phyloP scores from a whole-genome alignment of 306 rosid genomes.

The Acacia melanoxylon region DNA sequence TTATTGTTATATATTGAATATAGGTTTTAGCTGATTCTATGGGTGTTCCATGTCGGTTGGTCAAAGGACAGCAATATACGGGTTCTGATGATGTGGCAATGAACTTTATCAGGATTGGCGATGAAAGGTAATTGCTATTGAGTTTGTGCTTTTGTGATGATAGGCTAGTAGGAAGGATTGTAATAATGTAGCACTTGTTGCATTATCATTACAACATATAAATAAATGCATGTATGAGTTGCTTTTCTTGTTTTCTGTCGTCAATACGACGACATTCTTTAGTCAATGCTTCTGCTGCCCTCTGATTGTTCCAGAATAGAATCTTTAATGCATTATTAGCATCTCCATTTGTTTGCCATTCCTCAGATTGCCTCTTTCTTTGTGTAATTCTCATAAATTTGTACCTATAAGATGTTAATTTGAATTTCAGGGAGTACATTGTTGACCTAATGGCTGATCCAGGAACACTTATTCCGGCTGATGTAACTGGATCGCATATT shows the following conservation, averaged over 20 bases:
- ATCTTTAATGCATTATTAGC: not conserved
- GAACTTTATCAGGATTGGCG: conserved; percentile 82
- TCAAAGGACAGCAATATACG: conserved; percentile 84
- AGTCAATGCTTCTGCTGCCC: conserved; percentile 12
- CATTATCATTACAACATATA: conserved; percentile 15
- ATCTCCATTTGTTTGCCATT: conserved; percentile 21
- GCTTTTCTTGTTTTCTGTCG: conserved; percentile 23
- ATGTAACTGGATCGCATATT: conserved; percentile 65
- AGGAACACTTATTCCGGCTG: conserved; percentile 94
- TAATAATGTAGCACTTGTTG: conserved; percentile 12
- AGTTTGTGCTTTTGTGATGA: conserved; percentile 27
- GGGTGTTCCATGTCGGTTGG: conserved; percentile 86
- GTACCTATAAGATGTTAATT: conserved; percentile 33
- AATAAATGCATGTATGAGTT: conserved; percentile 5
- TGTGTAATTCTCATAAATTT: not conserved
- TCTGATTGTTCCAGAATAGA: conserved; percentile 10
- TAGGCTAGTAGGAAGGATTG: conserved; percentile 24
- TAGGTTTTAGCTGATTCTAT: conserved; percentile 93
- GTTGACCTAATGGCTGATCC: conserved; percentile 99
- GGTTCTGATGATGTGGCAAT: conserved; percentile 83
- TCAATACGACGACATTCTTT: conserved; percentile 5
- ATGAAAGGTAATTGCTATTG: conserved; percentile 70
- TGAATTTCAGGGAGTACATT: conserved; percentile 93
- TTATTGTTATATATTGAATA: conserved; percentile 8
- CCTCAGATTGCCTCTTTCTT: conserved; percentile 14